Base-by-base conservation (phyloP, 306 rosid genomes). In the Trifolium subterraneum region DNA sequence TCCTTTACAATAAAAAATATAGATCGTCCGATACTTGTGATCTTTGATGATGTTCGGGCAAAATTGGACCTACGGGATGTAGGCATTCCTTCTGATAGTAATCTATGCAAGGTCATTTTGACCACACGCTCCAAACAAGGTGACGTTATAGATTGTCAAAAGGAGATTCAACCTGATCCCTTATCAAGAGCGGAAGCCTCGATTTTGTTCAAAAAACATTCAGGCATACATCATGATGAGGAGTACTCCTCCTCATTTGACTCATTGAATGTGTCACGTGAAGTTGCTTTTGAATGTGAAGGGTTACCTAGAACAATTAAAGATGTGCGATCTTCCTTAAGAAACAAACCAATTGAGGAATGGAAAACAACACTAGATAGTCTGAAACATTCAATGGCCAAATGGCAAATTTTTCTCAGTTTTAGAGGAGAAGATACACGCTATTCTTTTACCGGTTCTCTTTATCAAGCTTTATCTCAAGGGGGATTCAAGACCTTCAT, bases 281-380 rank as follows among this genome's bases (percentile, higher is more conserved):
- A 22, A 22, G 25, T 22, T 22, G 25, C 25, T 22, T 1, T 22
- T 22, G 25, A 54, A 39, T 75, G 80, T 66, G 61, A 75, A 66
- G 80, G 80, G 39, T 39, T 64, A 20, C 77, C 73, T 10, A 20
- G 35, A 20, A 68, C 31, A 51, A 75, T 75, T 27, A 59, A 51
- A 51, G 56, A 68, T 9, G 55, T 65, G 16, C 73, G 72, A 36
- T 51, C 65, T 48, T 75, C 72, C 42, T 75, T 75, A 6, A 75
- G 50, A 51, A 10, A 7, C 10, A 65, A 38, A 25, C 33, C 72
- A 2, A 64, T 64, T 64, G 72, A 64, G 31, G 72, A 64, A 5
- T 75, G 72, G 79, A 52, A 52, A 31, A 63, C 31, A 15, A 47
- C 64, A 36, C 29, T 75, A 36, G 13, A 64, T 41, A 23, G 16